Conservation (phyloP, 2,329 filamentous ascomycete species). For the Sclerotinia minor region DNA sequence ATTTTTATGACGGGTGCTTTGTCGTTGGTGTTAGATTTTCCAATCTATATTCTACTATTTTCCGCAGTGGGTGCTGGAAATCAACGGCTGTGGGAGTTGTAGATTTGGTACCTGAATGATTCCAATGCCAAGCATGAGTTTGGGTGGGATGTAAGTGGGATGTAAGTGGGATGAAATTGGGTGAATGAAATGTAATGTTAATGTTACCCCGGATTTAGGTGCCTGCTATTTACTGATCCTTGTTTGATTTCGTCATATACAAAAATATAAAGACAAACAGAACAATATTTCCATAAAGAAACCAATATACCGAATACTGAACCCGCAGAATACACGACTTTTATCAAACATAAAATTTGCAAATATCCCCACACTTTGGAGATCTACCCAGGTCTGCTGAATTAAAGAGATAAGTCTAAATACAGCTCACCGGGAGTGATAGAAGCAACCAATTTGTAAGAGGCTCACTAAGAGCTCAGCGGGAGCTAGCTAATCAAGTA, state of each 20-base stretch:
- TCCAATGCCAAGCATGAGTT: not conserved
- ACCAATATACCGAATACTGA: too few species aligned
- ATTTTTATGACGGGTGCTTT: not conserved
- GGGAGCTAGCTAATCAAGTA: not conserved
- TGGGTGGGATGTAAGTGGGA: not conserved
- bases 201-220: conserved; percentile 5
- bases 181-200: too few species aligned
- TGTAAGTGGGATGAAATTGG: not conserved
- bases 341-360: not conserved
- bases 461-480: not conserved
- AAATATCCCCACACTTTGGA: too few species aligned
- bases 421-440: not conserved
- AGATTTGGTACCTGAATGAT: not conserved
- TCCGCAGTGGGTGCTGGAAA: not conserved
- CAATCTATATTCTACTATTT: not conserved
- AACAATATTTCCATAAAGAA: not conserved
- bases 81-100: not conserved
- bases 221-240: not conserved
- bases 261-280: not conserved
- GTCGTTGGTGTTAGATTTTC: too few species aligned
- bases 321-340: too few species aligned
- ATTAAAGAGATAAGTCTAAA: not conserved
- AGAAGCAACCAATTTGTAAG: not conserved
- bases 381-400: not conserved
- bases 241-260: not conserved